A percentile compares a stretch with the other conserved stretches of the same genome.
phyloP scores from a whole-genome alignment of 495 filamentous ascomycete genomes.

The Aspergillus campestris region DNA sequence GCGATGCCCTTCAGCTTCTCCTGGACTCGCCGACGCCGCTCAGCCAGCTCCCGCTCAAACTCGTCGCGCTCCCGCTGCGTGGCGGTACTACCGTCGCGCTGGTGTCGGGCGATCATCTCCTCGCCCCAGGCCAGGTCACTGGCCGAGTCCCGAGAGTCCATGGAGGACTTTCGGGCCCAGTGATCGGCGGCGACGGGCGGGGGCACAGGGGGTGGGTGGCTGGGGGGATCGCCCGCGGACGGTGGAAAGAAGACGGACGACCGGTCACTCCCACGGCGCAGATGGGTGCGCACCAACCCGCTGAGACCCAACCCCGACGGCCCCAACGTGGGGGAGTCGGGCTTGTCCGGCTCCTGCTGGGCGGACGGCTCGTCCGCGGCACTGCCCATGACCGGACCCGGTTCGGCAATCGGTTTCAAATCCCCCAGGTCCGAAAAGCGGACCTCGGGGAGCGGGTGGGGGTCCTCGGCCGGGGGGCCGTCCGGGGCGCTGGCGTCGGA shows the following conservation, averaged over 20 bases:
- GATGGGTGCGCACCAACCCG: constrained; percentile 76
- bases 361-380: constrained; percentile 6
- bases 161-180: background rate
- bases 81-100: constrained; percentile 48
- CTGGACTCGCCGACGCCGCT: constrained; percentile 66
- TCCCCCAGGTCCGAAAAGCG: constrained; percentile 35
- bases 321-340: constrained; percentile 77
- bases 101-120: constrained; percentile 30
- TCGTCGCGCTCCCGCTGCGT: constrained; percentile 63
- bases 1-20: constrained; percentile 70
- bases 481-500: constrained; percentile 22
- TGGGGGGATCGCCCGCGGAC: constrained; percentile 25
- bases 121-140: constrained; percentile 29
- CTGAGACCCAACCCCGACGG: constrained; percentile 59
- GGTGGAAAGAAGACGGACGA: constrained; percentile 65
- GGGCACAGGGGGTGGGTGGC: background rate
- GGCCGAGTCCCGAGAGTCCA: constrained; percentile 10
- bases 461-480: constrained; percentile 17
- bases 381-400: constrained; percentile 12
- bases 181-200: background rate
- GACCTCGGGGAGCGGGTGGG: constrained; percentile 32
- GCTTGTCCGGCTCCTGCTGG: constrained; percentile 25
- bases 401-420: constrained; percentile 37
- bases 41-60: constrained; percentile 71
- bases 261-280: constrained; percentile 70